Conservation (phyloP, 306 rosid genomes). For the Rosa chinensis region DNA sequence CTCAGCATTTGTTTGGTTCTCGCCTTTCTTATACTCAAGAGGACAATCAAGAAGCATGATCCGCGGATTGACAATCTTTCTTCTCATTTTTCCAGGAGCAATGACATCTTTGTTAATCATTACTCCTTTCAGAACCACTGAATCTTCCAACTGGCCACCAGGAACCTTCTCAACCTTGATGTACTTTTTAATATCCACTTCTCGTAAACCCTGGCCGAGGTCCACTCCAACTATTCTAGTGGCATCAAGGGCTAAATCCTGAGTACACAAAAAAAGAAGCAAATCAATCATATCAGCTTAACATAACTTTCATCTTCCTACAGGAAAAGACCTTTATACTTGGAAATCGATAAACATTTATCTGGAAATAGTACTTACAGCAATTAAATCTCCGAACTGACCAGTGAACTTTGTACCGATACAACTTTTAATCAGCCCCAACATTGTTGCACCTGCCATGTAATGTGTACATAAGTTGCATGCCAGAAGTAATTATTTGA, state of each 20-base stretch:
- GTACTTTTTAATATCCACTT: constrained; percentile 90
- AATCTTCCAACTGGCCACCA: constrained; percentile 91
- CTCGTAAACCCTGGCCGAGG: constrained; percentile 86
- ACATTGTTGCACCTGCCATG: constrained; percentile 70
- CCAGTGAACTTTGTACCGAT: constrained; percentile 93
- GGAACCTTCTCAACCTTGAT: constrained; percentile 95
- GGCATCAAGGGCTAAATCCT: constrained; percentile 95
- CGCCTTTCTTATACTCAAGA: constrained; percentile 93
- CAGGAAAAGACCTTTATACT: background rate
- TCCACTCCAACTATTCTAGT: constrained; percentile 87
- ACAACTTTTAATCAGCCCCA: constrained; percentile 94
- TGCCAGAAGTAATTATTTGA: background rate
- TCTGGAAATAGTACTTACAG: constrained; percentile 61
- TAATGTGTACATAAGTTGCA: constrained; percentile 24
- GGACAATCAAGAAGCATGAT: constrained; percentile 88
- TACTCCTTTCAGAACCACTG: constrained; percentile 82
- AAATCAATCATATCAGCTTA: constrained; percentile 5
- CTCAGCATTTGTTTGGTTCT: constrained; percentile 95
- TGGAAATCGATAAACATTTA: background rate
- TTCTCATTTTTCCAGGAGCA: constrained; percentile 94
- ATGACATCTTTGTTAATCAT: constrained; percentile 93
- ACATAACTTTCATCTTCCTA: background rate
- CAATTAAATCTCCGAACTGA: constrained; percentile 94
- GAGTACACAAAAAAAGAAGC: constrained; percentile 24
- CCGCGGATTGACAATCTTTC: constrained; percentile 88